Base-by-base conservation (phyloP, 768 basidiomycete genomes). In the Mycena galericulata region DNA sequence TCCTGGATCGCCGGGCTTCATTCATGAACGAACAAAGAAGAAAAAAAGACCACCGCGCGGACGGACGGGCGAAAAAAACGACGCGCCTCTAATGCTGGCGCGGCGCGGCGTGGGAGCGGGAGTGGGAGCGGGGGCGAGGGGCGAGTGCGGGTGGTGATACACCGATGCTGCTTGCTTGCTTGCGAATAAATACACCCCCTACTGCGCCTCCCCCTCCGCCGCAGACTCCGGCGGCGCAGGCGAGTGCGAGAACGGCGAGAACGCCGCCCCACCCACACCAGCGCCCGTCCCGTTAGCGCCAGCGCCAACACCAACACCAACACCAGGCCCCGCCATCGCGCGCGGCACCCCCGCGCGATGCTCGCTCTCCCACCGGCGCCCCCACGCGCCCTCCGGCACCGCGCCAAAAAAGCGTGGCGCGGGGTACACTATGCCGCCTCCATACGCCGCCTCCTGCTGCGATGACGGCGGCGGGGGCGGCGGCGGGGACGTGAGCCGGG, bases 1-100 rank as follows among this genome's bases (percentile, higher is more conserved):
- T 22, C 83, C 84, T 50, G 79, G 76, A 68, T 85, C 81, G 40
- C 80, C 81, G 50, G 86, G 85, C 68, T 79, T 80, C 80, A 86
- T 80, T 29, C 85, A 62, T 47, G 38, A 36, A 47, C 45, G 22
- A 22, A 38, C 12, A 34, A 67, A 61, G 43, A 22, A n/a, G 20
- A 54, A 41, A 32, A 22, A 51, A 59, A 53, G 40, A 36, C 55
- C 40, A 30, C 30, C 17, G 26, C 4, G 57, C 20, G 55, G 9
- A n/a, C 27, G 53, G 49, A 45, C 45, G n/a, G n/a, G n/a, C n/a
- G n/a, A n/a, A n/a, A n/a, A n/a, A n/a, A n/a, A n/a, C n/a, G n/a
- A n/a, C n/a, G 49, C 36, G 66, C 65, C 58, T 67, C 66, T 67
- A 67, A 58, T 32, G 40, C 30, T 41, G 65, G 27, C 5, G 8